Evolutionary conservation across 129 eudicot genomes (phyloP).

Genomic region (Dittrichia graveolens): DNA sequence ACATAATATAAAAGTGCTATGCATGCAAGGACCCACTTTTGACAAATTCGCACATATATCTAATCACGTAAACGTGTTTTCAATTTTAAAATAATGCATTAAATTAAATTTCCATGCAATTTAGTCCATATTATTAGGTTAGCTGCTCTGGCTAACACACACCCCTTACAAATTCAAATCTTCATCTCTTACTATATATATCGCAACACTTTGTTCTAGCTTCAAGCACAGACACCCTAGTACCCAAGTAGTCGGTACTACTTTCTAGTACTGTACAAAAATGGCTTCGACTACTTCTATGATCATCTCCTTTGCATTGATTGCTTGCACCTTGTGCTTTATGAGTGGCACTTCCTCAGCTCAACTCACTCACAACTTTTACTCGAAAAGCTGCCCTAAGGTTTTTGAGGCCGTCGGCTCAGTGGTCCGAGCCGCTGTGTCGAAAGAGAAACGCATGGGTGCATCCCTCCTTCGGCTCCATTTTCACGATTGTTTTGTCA

Average conservation of each 20-base stretch:
- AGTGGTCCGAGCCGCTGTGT: constrained; percentile 38
- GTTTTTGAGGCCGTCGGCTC: constrained; percentile 40
- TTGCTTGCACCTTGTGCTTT: constrained; percentile 36
- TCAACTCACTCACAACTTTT: constrained; percentile 46
- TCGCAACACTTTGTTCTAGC: neutral
- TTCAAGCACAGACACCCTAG: neutral
- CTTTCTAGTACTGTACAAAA: neutral
- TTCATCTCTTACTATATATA: constrained; percentile 25
- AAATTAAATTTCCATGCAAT: neutral
- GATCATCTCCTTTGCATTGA: constrained; percentile 17
- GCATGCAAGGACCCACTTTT: neutral
- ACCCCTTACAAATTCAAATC: neutral
- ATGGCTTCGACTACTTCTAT: constrained; percentile 26
- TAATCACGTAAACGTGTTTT: constrained; percentile 18
- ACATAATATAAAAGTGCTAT: neutral
- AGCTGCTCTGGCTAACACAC: constrained; percentile 26
- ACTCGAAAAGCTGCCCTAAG: constrained; percentile 54
- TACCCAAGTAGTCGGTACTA: constrained; percentile 7
- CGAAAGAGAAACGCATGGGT: constrained; percentile 40
- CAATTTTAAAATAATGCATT: neutral
- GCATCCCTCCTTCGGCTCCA: constrained; percentile 39
- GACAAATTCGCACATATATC: constrained; percentile 17
- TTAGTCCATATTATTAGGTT: constrained; percentile 33
- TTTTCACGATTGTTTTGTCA: constrained; percentile 46
- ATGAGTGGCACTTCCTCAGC: constrained; percentile 39